Evolutionary conservation across 306 rosid genomes (phyloP), one percentile per base, ranked within the genome.

Genomic region (Gastrolobium villosum): DNA sequence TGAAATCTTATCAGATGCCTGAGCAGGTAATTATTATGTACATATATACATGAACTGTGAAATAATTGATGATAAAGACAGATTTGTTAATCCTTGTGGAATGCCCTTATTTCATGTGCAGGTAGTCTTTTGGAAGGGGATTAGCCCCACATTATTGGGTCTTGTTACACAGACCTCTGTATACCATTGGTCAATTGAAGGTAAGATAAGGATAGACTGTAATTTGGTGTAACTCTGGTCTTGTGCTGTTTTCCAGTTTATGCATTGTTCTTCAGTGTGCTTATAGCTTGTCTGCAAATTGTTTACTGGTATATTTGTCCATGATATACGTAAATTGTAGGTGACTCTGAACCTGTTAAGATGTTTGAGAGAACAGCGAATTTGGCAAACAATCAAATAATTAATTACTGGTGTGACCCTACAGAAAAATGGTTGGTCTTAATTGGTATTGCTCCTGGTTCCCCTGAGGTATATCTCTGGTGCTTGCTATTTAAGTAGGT

Each of bases 111-210:
- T 72, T 81, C 40, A 10, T 80, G 20, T 82, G 61, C 84, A 96
- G 99, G 92, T 93, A 34, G 98, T 93, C 73, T 93, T 96, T 78
- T 96, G 99, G 99, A 96, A 96, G 85, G 93, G 99, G 99, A 96
- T 96, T 79, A 88, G 87, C 79, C 90, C 96, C 28, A 96, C 93
- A 87, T 80, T 89, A 89, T 75, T 96, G 90, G 99, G 99, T 77
- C 85, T 96, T 32, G 99, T 93, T 78, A 96, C 99, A 6, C 98
- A 86, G 86, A 87, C 96, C 76, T 74, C 97, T 40, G 99, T 93
- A 67, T 93, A 96, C 86, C 99, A 96, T 72, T 96, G 99, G 99
- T 90, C 98, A 55, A 91, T 91, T 70, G 99, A 96, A 80, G 99
- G 99, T 93, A 87, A 74, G 78, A 64, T 57, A 41, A 34, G n/a